phyloP scores from a whole-genome alignment of 768 basidiomycete species.

The Leccinellum luteum region DNA sequence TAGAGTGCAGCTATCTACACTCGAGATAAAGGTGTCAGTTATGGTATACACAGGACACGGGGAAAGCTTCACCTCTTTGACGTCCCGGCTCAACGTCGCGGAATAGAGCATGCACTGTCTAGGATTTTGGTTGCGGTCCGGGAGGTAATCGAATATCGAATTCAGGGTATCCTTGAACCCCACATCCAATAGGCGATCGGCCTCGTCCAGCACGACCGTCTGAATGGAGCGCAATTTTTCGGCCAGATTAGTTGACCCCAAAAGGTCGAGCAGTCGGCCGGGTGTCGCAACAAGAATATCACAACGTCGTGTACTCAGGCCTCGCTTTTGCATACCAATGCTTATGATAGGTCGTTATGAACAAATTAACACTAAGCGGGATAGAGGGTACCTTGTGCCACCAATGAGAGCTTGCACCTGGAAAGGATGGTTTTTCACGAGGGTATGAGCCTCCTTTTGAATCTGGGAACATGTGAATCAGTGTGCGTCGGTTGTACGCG shows the following conservation, averaged over 20 bases:
- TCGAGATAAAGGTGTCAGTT: background rate
- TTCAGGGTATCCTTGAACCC: slow-evolving; percentile 70
- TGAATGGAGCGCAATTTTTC: slow-evolving; percentile 38
- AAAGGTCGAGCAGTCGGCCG: slow-evolving; percentile 70
- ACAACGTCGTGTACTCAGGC: slow-evolving; percentile 28
- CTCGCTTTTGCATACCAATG: slow-evolving; percentile 26
- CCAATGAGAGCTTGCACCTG: slow-evolving; percentile 52
- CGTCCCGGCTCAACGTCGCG: slow-evolving; percentile 71
- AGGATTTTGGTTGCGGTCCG: slow-evolving; percentile 45
- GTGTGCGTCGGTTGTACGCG: background rate
- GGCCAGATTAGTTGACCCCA: slow-evolving; percentile 44
- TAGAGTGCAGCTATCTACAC: slow-evolving; percentile 29
- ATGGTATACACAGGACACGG: background rate
- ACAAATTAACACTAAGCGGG: background rate
- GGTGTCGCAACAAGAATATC: slow-evolving; percentile 74
- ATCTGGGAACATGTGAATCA: slow-evolving; percentile 42
- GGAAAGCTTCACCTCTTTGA: slow-evolving; percentile 43
- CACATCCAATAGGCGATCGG: slow-evolving; percentile 70
- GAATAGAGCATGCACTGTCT: slow-evolving; percentile 71
- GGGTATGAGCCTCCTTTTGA: slow-evolving; percentile 55
- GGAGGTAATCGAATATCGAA: slow-evolving; percentile 50
- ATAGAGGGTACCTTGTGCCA: slow-evolving; percentile 43
- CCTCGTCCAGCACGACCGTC: slow-evolving; percentile 66
- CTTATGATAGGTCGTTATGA: slow-evolving; percentile 13
- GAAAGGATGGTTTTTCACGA: slow-evolving; percentile 41